Evolutionary conservation across 345 rosid species (phyloP), one percentile per base, ranked within the genome.

Genomic region (Rhizophora apiculata): DNA sequence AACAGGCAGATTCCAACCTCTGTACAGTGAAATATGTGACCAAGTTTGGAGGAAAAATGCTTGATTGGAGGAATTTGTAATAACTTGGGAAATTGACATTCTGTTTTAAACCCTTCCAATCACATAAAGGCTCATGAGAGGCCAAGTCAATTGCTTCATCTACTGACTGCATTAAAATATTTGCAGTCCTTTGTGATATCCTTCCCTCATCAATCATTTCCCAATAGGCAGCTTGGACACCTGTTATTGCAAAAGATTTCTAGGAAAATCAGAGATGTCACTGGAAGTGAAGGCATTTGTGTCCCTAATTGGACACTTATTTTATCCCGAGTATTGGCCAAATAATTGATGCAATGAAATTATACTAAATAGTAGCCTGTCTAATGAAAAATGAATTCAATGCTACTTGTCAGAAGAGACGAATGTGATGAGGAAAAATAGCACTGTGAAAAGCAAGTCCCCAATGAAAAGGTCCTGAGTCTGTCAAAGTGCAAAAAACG

Each of bases 221-320:
- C 99, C 99, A 95, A 75, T 92, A 95, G 70, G 99, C 96, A 77
- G 96, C 84, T 49, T 95, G 97, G 66, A 95, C 96, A 74, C 99
- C 99, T 94, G 79, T 60, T 63, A 53, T 49, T 58, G 32, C 74
- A 68, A 77, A 59, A 31, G 7, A 31, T 36, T 52, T 57, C 22
- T 18, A 56, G 55, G 39, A 57, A 59, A 36, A 62, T 27, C 66
- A 54, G 60, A 24, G 29, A 20, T 7, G 55, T 39, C 74, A 60
- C 46, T 71, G 59, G 16, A 24, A 31, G 37, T 34, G 8, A 34
- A 34, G 37, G 37, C 37, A 34, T 34, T 34, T 34, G 37, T 34
- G 37, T 34, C 37, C 37, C 9, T 34, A 34, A 34, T 34, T 34
- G 37, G 37, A 34, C 8, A 34, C 37, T 34, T 8, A 34, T 7